Evolutionary conservation across 805 yeast species (phyloP).

Genomic region (Maudiozyma saulgeensis): DNA sequence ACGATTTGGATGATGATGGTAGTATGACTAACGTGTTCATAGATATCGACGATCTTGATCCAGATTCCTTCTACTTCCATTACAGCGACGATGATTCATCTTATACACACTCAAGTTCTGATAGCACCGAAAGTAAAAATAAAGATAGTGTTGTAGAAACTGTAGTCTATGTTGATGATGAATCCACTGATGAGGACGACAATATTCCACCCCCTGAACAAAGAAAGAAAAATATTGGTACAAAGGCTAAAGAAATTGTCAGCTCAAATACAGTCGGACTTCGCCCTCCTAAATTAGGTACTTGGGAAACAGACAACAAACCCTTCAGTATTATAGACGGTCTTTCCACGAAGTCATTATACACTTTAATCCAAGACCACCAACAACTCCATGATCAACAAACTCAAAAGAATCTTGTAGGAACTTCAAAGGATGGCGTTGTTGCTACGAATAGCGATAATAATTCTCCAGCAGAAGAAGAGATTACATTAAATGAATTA

Average conservation of each 20-base stretch:
- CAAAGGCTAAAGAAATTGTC: conserved; percentile 85
- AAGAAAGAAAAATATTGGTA: conserved; percentile 49
- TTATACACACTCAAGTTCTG: conserved; percentile 13
- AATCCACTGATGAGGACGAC: conserved; percentile 91
- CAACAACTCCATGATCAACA: conserved; percentile 21
- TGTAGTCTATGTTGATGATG: conserved; percentile 52
- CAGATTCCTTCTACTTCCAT: conserved; percentile 29
- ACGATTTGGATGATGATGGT: conserved; percentile 29
- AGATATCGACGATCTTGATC: conserved; percentile 32
- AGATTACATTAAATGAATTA: conserved; percentile 62
- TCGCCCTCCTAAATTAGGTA: conserved; percentile 85
- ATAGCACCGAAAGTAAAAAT: conserved; percentile 8
- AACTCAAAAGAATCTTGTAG: conserved; percentile 18
- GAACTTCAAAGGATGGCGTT: background rate
- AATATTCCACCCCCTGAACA: conserved; percentile 60
- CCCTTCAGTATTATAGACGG: conserved; percentile 96
- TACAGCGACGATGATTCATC: conserved; percentile 45
- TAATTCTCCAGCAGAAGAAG: conserved; percentile 17
- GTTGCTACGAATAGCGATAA: background rate
- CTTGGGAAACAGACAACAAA: conserved; percentile 77
- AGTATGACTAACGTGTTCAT: conserved; percentile 33
- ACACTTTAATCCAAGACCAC: conserved; percentile 37
- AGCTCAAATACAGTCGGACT: conserved; percentile 77
- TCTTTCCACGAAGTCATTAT: conserved; percentile 72
- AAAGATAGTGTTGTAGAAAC: conserved; percentile 28